A percentile compares a stretch with the other conserved stretches of the same genome.
phyloP scores from a whole-genome alignment of 2,329 filamentous ascomycete genomes.

The Cladosporium sphaerospermum region DNA sequence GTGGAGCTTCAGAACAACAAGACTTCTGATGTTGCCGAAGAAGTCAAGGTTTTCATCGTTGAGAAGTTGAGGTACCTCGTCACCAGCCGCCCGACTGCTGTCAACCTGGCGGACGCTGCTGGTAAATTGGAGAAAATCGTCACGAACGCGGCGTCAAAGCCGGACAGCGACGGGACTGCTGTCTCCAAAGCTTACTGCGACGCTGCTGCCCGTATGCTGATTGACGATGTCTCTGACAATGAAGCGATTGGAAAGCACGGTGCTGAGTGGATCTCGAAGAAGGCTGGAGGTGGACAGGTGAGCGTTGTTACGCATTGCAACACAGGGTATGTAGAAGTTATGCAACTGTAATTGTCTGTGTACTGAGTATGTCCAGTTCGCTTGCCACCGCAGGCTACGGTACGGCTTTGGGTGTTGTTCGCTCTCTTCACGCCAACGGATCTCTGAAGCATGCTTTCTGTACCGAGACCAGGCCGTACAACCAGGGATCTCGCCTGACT shows the following conservation, averaged over 20 bases:
- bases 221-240: slow-evolving; percentile 83
- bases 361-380: slow-evolving; percentile 49
- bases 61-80: slow-evolving; percentile 79
- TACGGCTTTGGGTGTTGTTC: slow-evolving; percentile 89
- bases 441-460: slow-evolving; percentile 81
- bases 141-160: slow-evolving; percentile 41
- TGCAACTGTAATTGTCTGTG: not conserved
- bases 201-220: slow-evolving; percentile 79
- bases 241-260: slow-evolving; percentile 76
- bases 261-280: slow-evolving; percentile 72
- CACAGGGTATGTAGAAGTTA: slow-evolving; percentile 59
- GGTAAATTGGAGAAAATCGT: slow-evolving; percentile 66
- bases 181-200: slow-evolving; percentile 67
- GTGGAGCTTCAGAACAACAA: slow-evolving; percentile 66
- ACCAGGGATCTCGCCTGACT: slow-evolving; percentile 90
- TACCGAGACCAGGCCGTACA: slow-evolving; percentile 95
- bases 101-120: slow-evolving; percentile 89
- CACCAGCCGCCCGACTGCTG: slow-evolving; percentile 84
- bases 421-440: slow-evolving; percentile 63
- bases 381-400: slow-evolving; percentile 97
- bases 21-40: slow-evolving; percentile 49
- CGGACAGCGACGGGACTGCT: slow-evolving; percentile 41
- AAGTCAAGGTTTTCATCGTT: slow-evolving; percentile 62
- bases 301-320: slow-evolving; percentile 98
- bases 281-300: slow-evolving; percentile 49